phyloP scores from a whole-genome alignment of 495 filamentous ascomycete species.

The Tetracladium marchalianum region DNA sequence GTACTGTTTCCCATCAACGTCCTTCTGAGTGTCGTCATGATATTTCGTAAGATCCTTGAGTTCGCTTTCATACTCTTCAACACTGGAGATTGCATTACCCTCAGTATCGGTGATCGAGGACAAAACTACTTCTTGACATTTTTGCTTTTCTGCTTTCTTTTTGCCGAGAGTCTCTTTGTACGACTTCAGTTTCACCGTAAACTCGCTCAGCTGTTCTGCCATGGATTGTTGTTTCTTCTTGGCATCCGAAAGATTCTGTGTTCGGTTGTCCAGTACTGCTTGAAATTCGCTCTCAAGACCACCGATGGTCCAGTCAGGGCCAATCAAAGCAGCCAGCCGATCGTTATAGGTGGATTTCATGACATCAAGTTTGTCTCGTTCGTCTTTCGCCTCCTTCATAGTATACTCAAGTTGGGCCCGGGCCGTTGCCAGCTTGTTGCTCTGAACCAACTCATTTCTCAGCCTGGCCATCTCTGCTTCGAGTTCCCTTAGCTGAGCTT shows the following conservation, averaged over 20 bases:
- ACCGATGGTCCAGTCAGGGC: constrained; percentile 53
- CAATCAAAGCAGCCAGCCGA: constrained; percentile 53
- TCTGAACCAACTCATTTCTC: constrained; percentile 67
- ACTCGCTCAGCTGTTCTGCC: constrained; percentile 63
- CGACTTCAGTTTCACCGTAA: constrained; percentile 67
- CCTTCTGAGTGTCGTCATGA: constrained; percentile 50
- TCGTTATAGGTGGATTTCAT: constrained; percentile 65
- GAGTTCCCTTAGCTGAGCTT: constrained; percentile 50
- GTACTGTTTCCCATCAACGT: constrained; percentile 50
- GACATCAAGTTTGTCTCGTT: constrained; percentile 60
- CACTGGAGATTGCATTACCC: constrained; percentile 12
- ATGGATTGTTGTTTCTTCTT: constrained; percentile 59
- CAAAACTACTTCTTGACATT: constrained; percentile 41
- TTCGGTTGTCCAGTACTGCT: constrained; percentile 45
- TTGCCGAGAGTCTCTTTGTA: constrained; percentile 48
- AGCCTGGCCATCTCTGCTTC: constrained; percentile 60
- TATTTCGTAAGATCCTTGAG: constrained; percentile 42
- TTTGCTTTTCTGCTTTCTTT: constrained; percentile 52
- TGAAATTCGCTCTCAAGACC: constrained; percentile 68
- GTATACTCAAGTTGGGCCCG: constrained; percentile 70
- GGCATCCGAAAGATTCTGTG: constrained; percentile 41
- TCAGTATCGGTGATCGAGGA: constrained; percentile 23
- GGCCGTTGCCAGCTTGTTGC: constrained; percentile 65
- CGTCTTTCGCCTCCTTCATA: constrained; percentile 64
- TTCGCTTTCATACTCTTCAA: constrained; percentile 31